Base-by-base conservation (phyloP, 148 eudicot genomes). In the Vaccinium corymbosum region DNA sequence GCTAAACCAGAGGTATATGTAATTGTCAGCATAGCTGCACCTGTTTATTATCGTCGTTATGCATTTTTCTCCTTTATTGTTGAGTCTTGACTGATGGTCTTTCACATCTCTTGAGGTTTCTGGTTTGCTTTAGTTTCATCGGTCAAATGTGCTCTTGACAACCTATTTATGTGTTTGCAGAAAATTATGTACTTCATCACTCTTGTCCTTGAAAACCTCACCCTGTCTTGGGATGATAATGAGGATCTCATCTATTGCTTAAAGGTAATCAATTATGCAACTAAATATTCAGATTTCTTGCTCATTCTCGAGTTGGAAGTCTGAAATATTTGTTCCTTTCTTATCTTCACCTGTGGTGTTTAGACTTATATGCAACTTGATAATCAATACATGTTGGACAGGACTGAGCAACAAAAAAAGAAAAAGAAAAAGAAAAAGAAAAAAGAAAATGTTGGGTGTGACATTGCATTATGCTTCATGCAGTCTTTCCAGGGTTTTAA, bases 191-290 rank as follows among this genome's bases (percentile, higher is more conserved):
- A 89, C 92, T 93, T 93, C 94, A 95, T 97, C 88, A 82, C 95
- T 81, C 92, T 97, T 86, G 93, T 93, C 85, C 87, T 94, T 78
- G 99, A 97, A 90, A 97, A 95, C 87, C 98, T 95, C 64, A 94
- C 95, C 32, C 92, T 97, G 68, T 94, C 99, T 80, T 91, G 93
- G 20, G 92, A 92, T 87, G 91, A 94, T 62, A 97, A 97, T 85
- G 98, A 94, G 88, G 99, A 95, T 90, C 93, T 97, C 81, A 83
- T 97, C 88, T 94, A 92, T 86, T 97, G 99, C 89, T 86, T 94
- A 70, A 97, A 94, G 99, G 99, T 97, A 91, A 85, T 61, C 17
- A 52, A 12, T 81, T 22, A 32, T 29, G 52, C 50, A 11, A 42
- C 64, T 80, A 38, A 48, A 49, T 9, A 14, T 62, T 48, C 29